A percentile compares a stretch with the other conserved stretches of the same genome.
Evolutionary conservation across 805 yeast species (phyloP).

Genomic region (Brettanomyces naardenensis): DNA sequence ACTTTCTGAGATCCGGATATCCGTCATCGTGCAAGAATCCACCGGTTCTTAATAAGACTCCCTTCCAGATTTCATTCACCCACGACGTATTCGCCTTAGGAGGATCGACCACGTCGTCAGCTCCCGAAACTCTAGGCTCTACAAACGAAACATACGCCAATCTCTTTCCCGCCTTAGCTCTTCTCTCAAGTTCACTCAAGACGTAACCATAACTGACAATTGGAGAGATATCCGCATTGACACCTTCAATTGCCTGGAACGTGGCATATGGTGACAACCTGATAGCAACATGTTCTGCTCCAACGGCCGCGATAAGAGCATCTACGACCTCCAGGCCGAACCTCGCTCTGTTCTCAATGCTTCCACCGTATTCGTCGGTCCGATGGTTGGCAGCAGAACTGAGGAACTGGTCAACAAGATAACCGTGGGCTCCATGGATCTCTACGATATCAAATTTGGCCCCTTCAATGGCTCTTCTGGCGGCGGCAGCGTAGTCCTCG

Average conservation of each 20-base stretch:
- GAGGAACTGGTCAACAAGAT: slow-evolving; percentile 32
- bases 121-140: slow-evolving; percentile 22
- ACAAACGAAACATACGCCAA: slow-evolving; percentile 22
- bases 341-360: slow-evolving; percentile 34
- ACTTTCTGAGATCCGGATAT: slow-evolving; percentile 7
- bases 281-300: slow-evolving; percentile 39
- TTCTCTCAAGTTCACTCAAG: slow-evolving; percentile 30
- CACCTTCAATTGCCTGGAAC: slow-evolving; percentile 33
- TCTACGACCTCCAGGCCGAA: slow-evolving; percentile 41
- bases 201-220: slow-evolving; percentile 30
- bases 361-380: slow-evolving; percentile 36
- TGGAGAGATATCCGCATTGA: slow-evolving; percentile 4
- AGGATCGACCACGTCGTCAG: slow-evolving; percentile 12
- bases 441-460: slow-evolving; percentile 37
- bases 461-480: slow-evolving; percentile 28
- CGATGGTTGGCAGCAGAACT: slow-evolving; percentile 29
- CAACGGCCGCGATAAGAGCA: slow-evolving; percentile 41
- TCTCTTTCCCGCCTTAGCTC: slow-evolving; percentile 24
- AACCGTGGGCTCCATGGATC: slow-evolving; percentile 34
- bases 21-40: slow-evolving; percentile 21
- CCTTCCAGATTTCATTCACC: slow-evolving; percentile 14
- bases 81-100: slow-evolving; percentile 9
- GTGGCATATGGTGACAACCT: slow-evolving; percentile 41
- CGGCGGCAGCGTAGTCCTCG: slow-evolving; percentile 35
- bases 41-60: slow-evolving; percentile 15